Evolutionary conservation across 2,329 filamentous ascomycete genomes (phyloP).

Genomic region (Venturiaceae sp.): DNA sequence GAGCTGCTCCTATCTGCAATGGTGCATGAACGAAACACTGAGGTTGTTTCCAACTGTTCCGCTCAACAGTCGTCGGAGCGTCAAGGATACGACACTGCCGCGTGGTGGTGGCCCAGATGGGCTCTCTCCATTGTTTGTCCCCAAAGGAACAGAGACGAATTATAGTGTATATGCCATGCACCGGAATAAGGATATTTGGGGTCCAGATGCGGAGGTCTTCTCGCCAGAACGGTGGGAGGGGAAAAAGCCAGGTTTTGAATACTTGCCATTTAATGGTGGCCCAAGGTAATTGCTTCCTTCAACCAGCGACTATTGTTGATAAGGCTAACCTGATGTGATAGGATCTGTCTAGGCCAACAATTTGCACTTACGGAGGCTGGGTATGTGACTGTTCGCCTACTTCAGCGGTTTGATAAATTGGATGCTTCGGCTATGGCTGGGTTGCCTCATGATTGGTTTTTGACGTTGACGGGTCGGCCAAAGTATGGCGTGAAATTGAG

Average conservation of each 20-base stretch:
- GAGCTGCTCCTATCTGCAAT: constrained; percentile 4
- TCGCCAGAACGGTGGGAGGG: constrained; percentile 27
- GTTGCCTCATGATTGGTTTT: not conserved
- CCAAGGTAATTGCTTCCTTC: constrained; percentile 20
- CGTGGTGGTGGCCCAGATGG: constrained; percentile 7
- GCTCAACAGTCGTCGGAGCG: not conserved
- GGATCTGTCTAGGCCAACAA: constrained; percentile 6
- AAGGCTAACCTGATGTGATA: constrained; percentile 7
- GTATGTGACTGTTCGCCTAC: constrained; percentile 4
- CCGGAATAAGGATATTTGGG: constrained; percentile 46
- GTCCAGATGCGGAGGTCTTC: constrained; percentile 32
- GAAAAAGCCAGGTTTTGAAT: constrained; percentile 23
- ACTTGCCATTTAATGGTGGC: constrained; percentile 27
- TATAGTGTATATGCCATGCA: constrained; percentile 69
- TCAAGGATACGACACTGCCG: constrained; percentile 5
- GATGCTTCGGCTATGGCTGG: not conserved
- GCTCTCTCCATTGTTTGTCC: not conserved
- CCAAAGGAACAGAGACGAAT: constrained; percentile 52
- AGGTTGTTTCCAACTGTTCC: constrained; percentile 6
- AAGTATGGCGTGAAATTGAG: not conserved
- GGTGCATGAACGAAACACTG: constrained; percentile 8
- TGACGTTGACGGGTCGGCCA: constrained; percentile 7
- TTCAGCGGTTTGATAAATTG: not conserved
- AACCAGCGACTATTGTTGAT: constrained; percentile 7
- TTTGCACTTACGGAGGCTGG: constrained; percentile 8